Base-by-base conservation (phyloP, 768 basidiomycete species). In the Omphalotus guepiniiformis region DNA sequence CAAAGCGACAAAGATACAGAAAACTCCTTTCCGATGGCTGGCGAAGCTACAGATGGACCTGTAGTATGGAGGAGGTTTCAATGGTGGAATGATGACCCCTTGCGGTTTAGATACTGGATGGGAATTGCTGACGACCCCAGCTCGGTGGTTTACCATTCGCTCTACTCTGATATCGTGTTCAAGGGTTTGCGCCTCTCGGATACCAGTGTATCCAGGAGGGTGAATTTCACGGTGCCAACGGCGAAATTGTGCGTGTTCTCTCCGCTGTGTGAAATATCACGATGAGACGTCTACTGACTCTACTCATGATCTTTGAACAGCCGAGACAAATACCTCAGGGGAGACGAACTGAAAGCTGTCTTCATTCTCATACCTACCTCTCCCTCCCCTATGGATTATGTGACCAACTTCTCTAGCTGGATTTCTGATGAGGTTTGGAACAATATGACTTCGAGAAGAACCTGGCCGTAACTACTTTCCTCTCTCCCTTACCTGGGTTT, bases 161-260 rank as follows among this genome's bases (percentile, higher is more conserved):
- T 61, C 15, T 58, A 54, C 45, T 61, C 60, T 13, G 58, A 62
- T 22, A 39, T 63, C 22, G 55, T 58, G 11, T 62, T 63, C 39
- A 53, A 52, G 6, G 52, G 54, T 1, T 50, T 63, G 2, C 57
- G 51, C 26, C 48, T 61, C 27, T 55, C 59, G 1, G 55, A 58
- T 53, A 58, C 52, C 29, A 49, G 54, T 28, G 41, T 52, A 32
- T 47, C 37, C 8, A 52, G 58, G 16, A 52, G 45, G 4, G 53
- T 63, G 15, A 48, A 62, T 41, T 63, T 60, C 48, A 42, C 52
- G 5, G 30, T 63, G 1, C 58, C 62, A 6, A 55, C 54, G 1
- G 49, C 48, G 9, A 42, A 55, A 42, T 59, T 62, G 57, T 56
- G 25, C 26, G 44, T 46, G 9, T 35, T 15, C 11, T 26, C 28